Percentiles rank a stretch among this genome's conserved stretches.
These are phyloP conservation scores for Fusarium compactum DNA, from an alignment of 2,329 filamentous ascomycete species.

Conservation along the genomic window DNA sequence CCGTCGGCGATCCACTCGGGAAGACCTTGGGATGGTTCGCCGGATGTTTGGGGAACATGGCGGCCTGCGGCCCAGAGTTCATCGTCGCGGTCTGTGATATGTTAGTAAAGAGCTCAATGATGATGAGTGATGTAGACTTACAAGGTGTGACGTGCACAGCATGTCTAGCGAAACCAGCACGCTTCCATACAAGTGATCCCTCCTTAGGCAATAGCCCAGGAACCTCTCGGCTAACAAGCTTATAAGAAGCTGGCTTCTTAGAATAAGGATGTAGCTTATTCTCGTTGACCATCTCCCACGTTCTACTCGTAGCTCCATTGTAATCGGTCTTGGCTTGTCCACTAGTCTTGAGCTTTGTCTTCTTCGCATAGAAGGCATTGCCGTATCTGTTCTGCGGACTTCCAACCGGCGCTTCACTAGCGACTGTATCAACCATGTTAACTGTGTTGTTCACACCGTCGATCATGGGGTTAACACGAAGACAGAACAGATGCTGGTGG, in stretches of 20 bases:
- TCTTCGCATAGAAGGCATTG: slow-evolving; percentile 89
- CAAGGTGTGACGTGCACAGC: slow-evolving; percentile 91
- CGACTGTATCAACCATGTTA: slow-evolving; percentile 82
- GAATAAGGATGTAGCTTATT: slow-evolving; percentile 87
- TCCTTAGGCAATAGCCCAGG: slow-evolving; percentile 83
- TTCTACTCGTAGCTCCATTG: slow-evolving; percentile 80
- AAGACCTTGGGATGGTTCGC: slow-evolving; percentile 79
- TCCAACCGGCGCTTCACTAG: slow-evolving; percentile 79
- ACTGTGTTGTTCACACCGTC: slow-evolving; percentile 88
- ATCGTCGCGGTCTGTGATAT: slow-evolving; percentile 74
- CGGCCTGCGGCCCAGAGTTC: slow-evolving; percentile 88
- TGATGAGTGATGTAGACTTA: slow-evolving; percentile 58
- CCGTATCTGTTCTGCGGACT: slow-evolving; percentile 87
- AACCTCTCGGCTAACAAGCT: slow-evolving; percentile 88
- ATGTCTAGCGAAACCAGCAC: slow-evolving; percentile 88
- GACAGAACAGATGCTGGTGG: slow-evolving; percentile 94
- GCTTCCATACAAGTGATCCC: slow-evolving; percentile 86
- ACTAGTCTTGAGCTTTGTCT: slow-evolving; percentile 81
- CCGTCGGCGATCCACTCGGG: slow-evolving; percentile 83
- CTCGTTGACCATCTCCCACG: slow-evolving; percentile 92
- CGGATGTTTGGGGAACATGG: slow-evolving; percentile 89
- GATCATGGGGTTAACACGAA: slow-evolving; percentile 87
- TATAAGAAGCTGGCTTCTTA: slow-evolving; percentile 87
- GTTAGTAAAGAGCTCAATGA: not conserved
- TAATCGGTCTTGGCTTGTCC: slow-evolving; percentile 81